A percentile compares a stretch with the other conserved stretches of the same genome.
Conservation (phyloP, 2,329 filamentous ascomycete genomes). For the Cordyceps javanica region DNA sequence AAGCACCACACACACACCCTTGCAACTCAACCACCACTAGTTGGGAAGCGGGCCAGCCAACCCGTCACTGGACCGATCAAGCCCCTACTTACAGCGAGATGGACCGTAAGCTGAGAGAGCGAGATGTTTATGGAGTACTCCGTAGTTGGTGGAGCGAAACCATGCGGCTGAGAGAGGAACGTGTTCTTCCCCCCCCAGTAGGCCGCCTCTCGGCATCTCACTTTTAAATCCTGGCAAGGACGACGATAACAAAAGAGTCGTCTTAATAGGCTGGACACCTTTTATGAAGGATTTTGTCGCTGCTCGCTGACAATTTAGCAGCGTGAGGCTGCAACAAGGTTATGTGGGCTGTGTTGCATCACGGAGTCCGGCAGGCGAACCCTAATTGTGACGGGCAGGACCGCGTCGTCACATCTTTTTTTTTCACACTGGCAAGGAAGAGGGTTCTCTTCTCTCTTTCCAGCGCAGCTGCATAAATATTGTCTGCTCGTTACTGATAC, state of each 20-base stretch:
- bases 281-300: too few species aligned
- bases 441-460: too few species aligned
- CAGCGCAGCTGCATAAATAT: background rate
- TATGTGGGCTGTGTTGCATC: background rate
- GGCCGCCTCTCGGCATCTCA: background rate
- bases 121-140: background rate
- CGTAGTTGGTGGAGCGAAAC: background rate
- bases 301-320: too few species aligned
- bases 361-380: background rate
- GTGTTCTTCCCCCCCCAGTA: background rate
- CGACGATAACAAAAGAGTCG: background rate
- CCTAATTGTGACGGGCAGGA: background rate
- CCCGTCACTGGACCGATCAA: constrained; percentile 5
- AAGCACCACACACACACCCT: background rate
- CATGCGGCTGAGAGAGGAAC: background rate
- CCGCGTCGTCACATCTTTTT: background rate
- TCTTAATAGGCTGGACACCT: background rate
- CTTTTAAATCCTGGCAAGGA: background rate
- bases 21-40: background rate
- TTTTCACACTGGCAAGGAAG: background rate
- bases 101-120: background rate
- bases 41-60: background rate
- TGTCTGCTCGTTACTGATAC: background rate
- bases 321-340: background rate
- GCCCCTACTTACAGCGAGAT: background rate